Evolutionary conservation across 495 filamentous ascomycete genomes (phyloP), one percentile per base, ranked within the genome.

Genomic region (Penicillium paxilli): DNA sequence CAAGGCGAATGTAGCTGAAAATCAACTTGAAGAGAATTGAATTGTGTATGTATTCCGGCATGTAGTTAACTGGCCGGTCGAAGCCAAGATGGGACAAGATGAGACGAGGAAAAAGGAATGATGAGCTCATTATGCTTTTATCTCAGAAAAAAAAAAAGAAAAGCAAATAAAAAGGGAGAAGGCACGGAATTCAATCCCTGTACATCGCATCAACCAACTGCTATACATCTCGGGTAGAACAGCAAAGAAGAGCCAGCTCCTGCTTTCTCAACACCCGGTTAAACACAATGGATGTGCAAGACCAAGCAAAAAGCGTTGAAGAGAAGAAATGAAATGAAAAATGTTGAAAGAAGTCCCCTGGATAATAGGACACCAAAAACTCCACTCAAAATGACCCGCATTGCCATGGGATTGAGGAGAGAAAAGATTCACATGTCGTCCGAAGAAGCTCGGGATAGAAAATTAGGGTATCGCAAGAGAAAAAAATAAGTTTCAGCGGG

Each of bases 401-500:
- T 48, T 41, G 47, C 49, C 56, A 58, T 57, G 33, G 54, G 52
- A 51, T 52, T 16, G 42, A 51, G 38, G 49, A 46, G 38, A 55
- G 45, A 52, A 59, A 44, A 38, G 26, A 49, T 47, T 44, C 49
- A 58, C 23, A 49, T 28, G 44, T 59, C 35, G 38, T 59, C 21
- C 44, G 42, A 49, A 58, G 38, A 23, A 57, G 44, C 17, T 44
- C 28, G 46, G 30, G 49, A 50, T 58, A 56, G 23, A 38, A 47
- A 49, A 52, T 59, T 51, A 33, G 58, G 64, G 62, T 64, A 67
- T 67, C 55, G 61, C 51, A 51, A 51, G 45, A 22, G 33, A 49
- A n/a, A n/a, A n/a, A n/a, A n/a, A n/a, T n/a, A n/a, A 44, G 19
- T 14, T 19, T 46, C 26, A 35, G 40, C 38, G 22, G 19, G 47